These are phyloP conservation scores for Parachaetomium inaequale DNA, from an alignment of 495 filamentous ascomycete species.

Conservation along the genomic window DNA sequence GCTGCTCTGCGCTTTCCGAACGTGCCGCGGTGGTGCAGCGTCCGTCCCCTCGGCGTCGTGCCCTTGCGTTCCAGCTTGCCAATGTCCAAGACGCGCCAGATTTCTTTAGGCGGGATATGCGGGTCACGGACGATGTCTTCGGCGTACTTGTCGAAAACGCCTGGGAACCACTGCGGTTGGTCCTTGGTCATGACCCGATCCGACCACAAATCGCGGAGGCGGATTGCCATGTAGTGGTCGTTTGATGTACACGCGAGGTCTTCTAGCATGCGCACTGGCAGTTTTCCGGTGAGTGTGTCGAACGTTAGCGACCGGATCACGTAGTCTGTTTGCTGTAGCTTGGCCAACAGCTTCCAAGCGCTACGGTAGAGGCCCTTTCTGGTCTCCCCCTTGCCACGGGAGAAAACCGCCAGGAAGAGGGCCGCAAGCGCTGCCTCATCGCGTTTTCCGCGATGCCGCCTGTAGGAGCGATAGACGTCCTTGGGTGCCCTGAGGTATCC, in stretches of 20 bases:
- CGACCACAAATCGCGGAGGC: slow-evolving; percentile 22
- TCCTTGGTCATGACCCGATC: slow-evolving; percentile 9
- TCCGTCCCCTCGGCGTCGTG: background rate
- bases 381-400: background rate
- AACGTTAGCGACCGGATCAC: slow-evolving; percentile 17
- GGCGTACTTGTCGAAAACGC: slow-evolving; percentile 16
- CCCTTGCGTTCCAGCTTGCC: slow-evolving; percentile 8
- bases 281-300: background rate
- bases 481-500: slow-evolving; percentile 14
- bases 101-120: slow-evolving; percentile 15
- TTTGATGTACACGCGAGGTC: slow-evolving; percentile 11
- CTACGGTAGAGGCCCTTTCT: slow-evolving; percentile 16
- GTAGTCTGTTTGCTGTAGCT: slow-evolving; percentile 16
- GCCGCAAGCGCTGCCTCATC: slow-evolving; percentile 26
- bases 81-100: slow-evolving; percentile 30
- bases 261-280: slow-evolving; percentile 14
- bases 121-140: slow-evolving; percentile 26
- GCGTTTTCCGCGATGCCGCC: slow-evolving; percentile 1
- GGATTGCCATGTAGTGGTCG: slow-evolving; percentile 22
- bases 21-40: slow-evolving; percentile 10
- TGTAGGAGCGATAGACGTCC: slow-evolving; percentile 5
- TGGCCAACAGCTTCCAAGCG: slow-evolving; percentile 23
- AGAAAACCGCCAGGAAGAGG: slow-evolving; percentile 28
- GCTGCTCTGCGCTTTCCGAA: slow-evolving; percentile 17
- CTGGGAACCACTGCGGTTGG: slow-evolving; percentile 19